Percentiles rank a stretch among this genome's conserved stretches.
phyloP scores from a whole-genome alignment of 2,329 filamentous ascomycete species.

The Fusarium oxysporum region DNA sequence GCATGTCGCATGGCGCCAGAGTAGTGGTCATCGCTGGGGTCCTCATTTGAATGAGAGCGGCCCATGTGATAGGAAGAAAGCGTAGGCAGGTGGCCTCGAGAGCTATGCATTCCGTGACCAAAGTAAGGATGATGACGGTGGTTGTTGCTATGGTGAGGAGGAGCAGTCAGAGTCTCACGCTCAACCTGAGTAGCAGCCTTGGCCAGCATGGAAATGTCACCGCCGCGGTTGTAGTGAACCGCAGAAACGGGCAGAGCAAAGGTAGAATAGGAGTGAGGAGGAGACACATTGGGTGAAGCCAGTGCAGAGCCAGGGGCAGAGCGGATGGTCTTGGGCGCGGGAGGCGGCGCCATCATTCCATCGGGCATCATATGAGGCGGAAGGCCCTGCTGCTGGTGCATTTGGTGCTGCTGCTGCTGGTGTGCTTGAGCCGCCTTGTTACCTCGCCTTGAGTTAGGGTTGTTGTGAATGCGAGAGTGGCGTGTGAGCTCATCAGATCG shows the following conservation, averaged over 20 bases:
- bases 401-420: conserved; percentile 51
- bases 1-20: conserved; percentile 73
- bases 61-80: conserved; percentile 95
- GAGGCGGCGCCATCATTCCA: conserved; percentile 83
- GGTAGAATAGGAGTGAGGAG: conserved; percentile 87
- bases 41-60: conserved; percentile 84
- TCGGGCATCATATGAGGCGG: conserved; percentile 62
- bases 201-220: conserved; percentile 70
- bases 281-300: conserved; percentile 94
- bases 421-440: conserved; percentile 76
- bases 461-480: conserved; percentile 98
- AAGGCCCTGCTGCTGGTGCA: conserved; percentile 54
- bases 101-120: conserved; percentile 59
- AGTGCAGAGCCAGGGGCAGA: conserved; percentile 89
- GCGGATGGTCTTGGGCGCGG: conserved; percentile 80
- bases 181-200: conserved; percentile 72
- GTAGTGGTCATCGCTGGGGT: conserved; percentile 82
- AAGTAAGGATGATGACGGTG: conserved; percentile 67
- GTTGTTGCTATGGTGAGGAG: conserved; percentile 56
- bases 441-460: conserved; percentile 93
- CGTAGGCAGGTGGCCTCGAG: conserved; percentile 75
- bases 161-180: conserved; percentile 62
- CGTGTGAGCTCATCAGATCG: conserved; percentile 96
- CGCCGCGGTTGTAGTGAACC: conserved; percentile 62
- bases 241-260: conserved; percentile 67